Conservation (phyloP, 2,329 filamentous ascomycete genomes). For the Alternaria metachromatica region DNA sequence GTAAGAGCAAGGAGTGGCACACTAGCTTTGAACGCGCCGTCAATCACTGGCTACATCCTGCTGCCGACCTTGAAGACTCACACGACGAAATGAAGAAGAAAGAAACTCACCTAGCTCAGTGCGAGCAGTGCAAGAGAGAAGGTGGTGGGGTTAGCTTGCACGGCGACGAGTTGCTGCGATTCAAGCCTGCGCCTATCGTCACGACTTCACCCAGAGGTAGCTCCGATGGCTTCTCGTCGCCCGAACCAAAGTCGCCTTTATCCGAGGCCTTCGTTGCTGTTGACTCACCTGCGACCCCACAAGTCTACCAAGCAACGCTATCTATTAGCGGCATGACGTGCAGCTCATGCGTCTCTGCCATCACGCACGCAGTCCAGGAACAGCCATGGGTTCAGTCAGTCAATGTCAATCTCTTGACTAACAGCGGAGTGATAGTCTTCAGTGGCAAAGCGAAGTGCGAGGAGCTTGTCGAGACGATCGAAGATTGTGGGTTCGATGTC, state of each 20-base stretch:
- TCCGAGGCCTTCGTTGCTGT: conserved; percentile 28
- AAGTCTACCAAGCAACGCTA: conserved; percentile 49
- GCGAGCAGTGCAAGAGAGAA: conserved; percentile 44
- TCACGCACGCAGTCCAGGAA: conserved; percentile 58
- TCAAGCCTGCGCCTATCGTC: conserved; percentile 24
- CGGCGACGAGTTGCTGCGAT: conserved; percentile 7
- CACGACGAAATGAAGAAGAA: conserved; percentile 38
- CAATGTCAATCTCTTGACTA: conserved; percentile 60
- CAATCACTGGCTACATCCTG: conserved; percentile 33
- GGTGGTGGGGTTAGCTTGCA: conserved; percentile 31
- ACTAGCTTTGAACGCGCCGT: conserved; percentile 46
- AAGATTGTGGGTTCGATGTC: conserved; percentile 56
- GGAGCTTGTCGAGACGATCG: conserved; percentile 58
- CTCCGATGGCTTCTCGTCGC: conserved; percentile 17
- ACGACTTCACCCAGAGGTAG: conserved; percentile 17
- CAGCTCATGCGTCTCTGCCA: conserved; percentile 61
- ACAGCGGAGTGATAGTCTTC: conserved; percentile 59
- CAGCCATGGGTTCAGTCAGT: conserved; percentile 56
- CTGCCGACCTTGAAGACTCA: conserved; percentile 10
- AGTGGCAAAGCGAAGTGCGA: conserved; percentile 52
- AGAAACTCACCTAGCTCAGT: conserved; percentile 42
- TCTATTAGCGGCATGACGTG: conserved; percentile 68
- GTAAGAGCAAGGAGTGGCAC: conserved; percentile 37
- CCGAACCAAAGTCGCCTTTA: conserved; percentile 14
- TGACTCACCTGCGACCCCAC: conserved; percentile 7